Conservation (phyloP, 2,329 filamentous ascomycete genomes). For the Apiospora arundinis region DNA sequence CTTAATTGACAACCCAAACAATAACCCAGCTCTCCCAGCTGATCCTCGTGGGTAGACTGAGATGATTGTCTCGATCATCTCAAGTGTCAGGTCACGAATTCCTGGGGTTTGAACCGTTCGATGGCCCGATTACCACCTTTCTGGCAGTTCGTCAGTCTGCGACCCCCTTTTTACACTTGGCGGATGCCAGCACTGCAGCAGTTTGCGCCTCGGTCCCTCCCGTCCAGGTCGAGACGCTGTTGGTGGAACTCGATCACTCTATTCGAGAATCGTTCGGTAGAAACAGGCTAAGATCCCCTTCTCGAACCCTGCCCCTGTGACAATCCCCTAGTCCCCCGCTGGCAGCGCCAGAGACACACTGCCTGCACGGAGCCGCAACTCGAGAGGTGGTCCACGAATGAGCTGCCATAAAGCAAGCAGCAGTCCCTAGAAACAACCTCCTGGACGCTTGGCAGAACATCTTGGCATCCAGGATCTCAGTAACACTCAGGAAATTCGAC, state of each 20-base stretch:
- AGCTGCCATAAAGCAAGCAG: neutral
- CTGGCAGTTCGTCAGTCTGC: neutral
- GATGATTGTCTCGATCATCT: neutral
- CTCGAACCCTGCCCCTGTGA: neutral
- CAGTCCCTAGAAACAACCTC: neutral
- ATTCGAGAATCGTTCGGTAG: neutral
- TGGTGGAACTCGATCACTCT: slow-evolving; percentile 1
- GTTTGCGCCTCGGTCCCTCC: neutral
- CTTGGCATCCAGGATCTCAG: neutral
- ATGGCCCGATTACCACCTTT: neutral
- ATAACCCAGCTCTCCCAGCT: neutral
- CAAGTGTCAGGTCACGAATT: neutral
- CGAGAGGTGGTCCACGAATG: neutral
- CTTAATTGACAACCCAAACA: neutral
- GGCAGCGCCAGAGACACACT: neutral
- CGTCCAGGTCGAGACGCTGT: neutral
- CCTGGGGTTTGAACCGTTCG: neutral
- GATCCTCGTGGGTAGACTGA: neutral
- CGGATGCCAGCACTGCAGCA: too few species aligned
- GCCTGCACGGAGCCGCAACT: neutral
- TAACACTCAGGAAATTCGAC: neutral
- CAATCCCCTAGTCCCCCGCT: neutral
- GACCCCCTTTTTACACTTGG: neutral
- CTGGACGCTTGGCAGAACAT: neutral
- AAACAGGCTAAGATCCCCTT: slow-evolving; percentile 2